Evolutionary conservation across 208 protist species (phyloP).

Genomic region (Trypanosoma congolense): DNA sequence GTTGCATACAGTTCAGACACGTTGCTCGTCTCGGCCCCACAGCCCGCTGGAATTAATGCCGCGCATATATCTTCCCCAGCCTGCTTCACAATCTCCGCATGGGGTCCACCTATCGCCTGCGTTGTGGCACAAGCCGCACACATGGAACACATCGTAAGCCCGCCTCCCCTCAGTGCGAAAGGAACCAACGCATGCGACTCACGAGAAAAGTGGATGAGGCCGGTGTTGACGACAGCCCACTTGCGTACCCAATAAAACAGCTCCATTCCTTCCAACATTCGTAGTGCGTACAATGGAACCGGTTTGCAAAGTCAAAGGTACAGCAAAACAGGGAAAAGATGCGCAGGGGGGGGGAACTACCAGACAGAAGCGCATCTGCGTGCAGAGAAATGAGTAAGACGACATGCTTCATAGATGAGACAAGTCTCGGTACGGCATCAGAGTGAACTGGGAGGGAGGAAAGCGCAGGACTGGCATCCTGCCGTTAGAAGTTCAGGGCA

Average conservation of each 20-base stretch:
- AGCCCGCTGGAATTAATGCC: slow-evolving; percentile 5
- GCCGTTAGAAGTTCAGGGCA: too few species aligned
- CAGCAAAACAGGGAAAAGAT: slow-evolving; percentile 1
- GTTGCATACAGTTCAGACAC: slow-evolving; percentile 14
- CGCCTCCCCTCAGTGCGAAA: slow-evolving; percentile 2
- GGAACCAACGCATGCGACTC: slow-evolving; percentile 11
- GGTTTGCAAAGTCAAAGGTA: neutral
- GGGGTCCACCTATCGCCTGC: too few species aligned
- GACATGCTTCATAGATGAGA: neutral
- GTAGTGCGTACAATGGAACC: too few species aligned
- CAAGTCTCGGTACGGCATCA: too few species aligned
- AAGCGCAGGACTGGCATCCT: too few species aligned
- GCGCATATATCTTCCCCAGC: neutral
- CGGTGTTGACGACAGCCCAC: slow-evolving; percentile 16
- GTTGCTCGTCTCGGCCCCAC: slow-evolving; percentile 9
- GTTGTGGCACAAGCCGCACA: neutral
- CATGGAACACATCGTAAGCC: neutral
- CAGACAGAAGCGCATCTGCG: neutral
- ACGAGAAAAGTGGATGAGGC: slow-evolving; percentile 13
- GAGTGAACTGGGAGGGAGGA: too few species aligned
- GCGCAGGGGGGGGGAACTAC: neutral
- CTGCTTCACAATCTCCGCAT: neutral
- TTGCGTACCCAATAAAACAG: slow-evolving; percentile 15
- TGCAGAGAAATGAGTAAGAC: neutral
- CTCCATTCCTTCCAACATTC: slow-evolving; percentile 7